These are phyloP conservation scores for Plenodomus lindquistii DNA, from an alignment of 2,329 filamentous ascomycete species.

Conservation along the genomic window DNA sequence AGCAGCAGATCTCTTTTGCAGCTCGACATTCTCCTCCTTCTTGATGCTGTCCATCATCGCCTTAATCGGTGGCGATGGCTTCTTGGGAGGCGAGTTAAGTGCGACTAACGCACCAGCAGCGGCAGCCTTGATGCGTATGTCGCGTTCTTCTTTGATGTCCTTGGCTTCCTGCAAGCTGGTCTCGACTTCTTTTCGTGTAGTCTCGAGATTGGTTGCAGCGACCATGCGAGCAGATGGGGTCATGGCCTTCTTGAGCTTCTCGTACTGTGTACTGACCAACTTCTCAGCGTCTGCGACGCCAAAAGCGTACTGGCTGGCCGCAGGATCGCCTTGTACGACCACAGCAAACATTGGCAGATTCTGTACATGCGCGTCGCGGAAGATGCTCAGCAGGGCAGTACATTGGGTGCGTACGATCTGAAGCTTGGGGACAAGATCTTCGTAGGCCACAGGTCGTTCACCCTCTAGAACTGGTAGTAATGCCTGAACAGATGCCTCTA, in stretches of 20 bases:
- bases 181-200: constrained; percentile 72
- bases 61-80: constrained; percentile 89
- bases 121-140: constrained; percentile 82
- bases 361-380: constrained; percentile 66
- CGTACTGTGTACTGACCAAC: constrained; percentile 82
- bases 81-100: constrained; percentile 88
- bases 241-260: constrained; percentile 85
- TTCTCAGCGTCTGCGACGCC: constrained; percentile 86
- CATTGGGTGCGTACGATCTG: constrained; percentile 91
- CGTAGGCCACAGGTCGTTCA: constrained; percentile 80
- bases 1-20: constrained; percentile 83
- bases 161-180: constrained; percentile 79
- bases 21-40: constrained; percentile 84
- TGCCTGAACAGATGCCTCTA: constrained; percentile 63
- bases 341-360: constrained; percentile 83
- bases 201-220: constrained; percentile 75
- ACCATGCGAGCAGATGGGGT: constrained; percentile 86
- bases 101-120: constrained; percentile 86
- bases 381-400: constrained; percentile 84
- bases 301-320: constrained; percentile 91
- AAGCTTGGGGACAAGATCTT: constrained; percentile 86
- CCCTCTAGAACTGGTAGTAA: constrained; percentile 78
- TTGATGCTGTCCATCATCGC: constrained; percentile 99
- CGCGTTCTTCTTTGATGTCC: constrained; percentile 75
- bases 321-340: constrained; percentile 88